phyloP scores from a whole-genome alignment of 345 rosid species.

The Eucalyptus cloeziana region DNA sequence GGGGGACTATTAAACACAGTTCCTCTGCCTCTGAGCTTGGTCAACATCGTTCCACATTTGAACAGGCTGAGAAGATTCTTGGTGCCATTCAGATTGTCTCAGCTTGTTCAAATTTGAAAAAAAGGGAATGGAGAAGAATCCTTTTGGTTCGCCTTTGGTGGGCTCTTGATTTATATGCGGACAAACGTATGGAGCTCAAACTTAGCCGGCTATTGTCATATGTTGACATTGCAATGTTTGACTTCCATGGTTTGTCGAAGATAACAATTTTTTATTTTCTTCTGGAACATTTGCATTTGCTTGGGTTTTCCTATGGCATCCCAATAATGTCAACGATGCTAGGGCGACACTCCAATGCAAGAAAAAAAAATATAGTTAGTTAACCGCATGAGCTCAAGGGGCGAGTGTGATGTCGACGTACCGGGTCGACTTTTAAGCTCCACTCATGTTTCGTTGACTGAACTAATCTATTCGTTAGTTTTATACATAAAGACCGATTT shows the following conservation, averaged over 20 bases:
- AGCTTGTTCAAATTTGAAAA: background rate
- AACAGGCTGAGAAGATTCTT: background rate
- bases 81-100: background rate
- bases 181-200: background rate
- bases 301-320: background rate
- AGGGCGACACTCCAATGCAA: background rate
- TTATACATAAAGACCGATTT: background rate
- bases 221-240: background rate
- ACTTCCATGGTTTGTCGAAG: background rate
- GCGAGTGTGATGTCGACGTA: background rate
- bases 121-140: background rate
- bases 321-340: background rate
- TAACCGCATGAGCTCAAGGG: background rate
- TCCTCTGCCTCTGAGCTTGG: background rate
- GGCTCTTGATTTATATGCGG: background rate
- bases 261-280: background rate
- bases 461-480: background rate
- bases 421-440: background rate
- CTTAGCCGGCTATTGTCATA: background rate
- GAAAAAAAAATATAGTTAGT: background rate
- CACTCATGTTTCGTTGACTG: background rate
- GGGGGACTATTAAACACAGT: background rate
- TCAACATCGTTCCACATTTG: background rate
- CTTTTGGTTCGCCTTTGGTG: background rate
- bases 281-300: rapidly evolving